Evolutionary conservation across 208 protist genomes (phyloP).

Genomic region (Strigomonas galati): DNA sequence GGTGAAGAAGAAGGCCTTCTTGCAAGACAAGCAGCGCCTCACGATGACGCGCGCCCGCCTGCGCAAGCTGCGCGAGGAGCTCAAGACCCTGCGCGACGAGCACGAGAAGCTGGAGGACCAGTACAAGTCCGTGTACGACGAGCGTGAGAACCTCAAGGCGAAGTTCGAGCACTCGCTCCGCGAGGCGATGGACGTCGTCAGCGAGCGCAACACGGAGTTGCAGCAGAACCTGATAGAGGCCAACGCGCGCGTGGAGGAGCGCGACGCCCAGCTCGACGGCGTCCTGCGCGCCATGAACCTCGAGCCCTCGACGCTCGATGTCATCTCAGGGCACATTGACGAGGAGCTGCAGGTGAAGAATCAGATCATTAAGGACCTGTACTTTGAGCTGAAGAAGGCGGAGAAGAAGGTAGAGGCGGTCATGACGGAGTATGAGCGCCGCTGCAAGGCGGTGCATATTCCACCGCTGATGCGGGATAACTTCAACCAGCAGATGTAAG

Average conservation of each 20-base stretch:
- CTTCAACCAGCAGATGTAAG: constrained; percentile 20
- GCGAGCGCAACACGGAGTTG: constrained; percentile 78
- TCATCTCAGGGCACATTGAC: constrained; percentile 91
- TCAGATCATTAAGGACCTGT: constrained; percentile 93
- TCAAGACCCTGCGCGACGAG: constrained; percentile 82
- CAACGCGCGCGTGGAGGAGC: constrained; percentile 70
- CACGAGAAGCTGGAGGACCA: constrained; percentile 87
- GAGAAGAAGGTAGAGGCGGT: constrained; percentile 61
- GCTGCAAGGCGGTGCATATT: constrained; percentile 49
- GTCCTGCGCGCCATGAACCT: constrained; percentile 92
- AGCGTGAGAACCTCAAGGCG: constrained; percentile 93
- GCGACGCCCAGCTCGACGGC: constrained; percentile 88
- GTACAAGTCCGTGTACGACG: constrained; percentile 84
- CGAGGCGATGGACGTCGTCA: constrained; percentile 80
- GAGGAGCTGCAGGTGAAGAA: constrained; percentile 91
- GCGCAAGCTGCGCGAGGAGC: constrained; percentile 75
- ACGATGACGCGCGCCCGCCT: constrained; percentile 74
- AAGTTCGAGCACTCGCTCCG: constrained; percentile 92
- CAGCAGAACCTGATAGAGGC: constrained; percentile 79
- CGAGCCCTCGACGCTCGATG: constrained; percentile 80
- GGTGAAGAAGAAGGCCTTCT: constrained; percentile 90
- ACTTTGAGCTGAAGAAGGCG: constrained; percentile 93
- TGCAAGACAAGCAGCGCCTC: constrained; percentile 95
- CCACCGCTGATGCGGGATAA: constrained; percentile 51
- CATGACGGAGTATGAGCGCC: constrained; percentile 76